phyloP scores from a whole-genome alignment of 2,329 filamentous ascomycete genomes.

The Fusarium sp. region DNA sequence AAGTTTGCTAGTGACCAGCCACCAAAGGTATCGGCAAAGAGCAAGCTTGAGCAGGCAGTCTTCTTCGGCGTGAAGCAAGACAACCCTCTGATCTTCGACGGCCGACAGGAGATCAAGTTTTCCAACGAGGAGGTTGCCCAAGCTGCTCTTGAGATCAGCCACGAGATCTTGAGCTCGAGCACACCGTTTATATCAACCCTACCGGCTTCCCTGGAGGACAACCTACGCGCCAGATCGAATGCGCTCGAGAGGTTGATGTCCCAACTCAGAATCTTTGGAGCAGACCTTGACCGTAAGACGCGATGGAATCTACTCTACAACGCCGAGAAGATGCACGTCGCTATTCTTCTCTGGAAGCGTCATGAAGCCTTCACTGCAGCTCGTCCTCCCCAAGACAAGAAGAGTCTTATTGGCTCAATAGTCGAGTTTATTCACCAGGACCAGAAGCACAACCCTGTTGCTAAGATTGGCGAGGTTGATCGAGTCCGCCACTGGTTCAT shows the following conservation, averaged over 20 bases:
- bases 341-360: constrained; percentile 80
- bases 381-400: constrained; percentile 69
- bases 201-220: constrained; percentile 82
- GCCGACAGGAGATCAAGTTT: constrained; percentile 74
- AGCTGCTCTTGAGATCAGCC: constrained; percentile 82
- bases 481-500: constrained; percentile 88
- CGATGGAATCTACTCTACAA: constrained; percentile 88
- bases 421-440: constrained; percentile 81
- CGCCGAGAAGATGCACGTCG: constrained; percentile 89
- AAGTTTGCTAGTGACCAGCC: constrained; percentile 68
- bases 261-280: constrained; percentile 74
- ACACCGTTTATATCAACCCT: constrained; percentile 79
- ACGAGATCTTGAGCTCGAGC: constrained; percentile 82
- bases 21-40: constrained; percentile 80
- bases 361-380: constrained; percentile 76
- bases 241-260: constrained; percentile 80
- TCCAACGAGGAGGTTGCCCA: constrained; percentile 75
- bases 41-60: constrained; percentile 92
- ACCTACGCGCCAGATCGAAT: constrained; percentile 77
- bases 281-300: constrained; percentile 72
- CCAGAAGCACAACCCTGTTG: constrained; percentile 75
- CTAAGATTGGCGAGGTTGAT: constrained; percentile 77
- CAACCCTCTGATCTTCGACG: constrained; percentile 88
- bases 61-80: constrained; percentile 87
- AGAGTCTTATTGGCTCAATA: constrained; percentile 78